These are phyloP conservation scores for Penstemon davidsonii DNA, from an alignment of 257 asterid genomes.

Conservation along the genomic window DNA sequence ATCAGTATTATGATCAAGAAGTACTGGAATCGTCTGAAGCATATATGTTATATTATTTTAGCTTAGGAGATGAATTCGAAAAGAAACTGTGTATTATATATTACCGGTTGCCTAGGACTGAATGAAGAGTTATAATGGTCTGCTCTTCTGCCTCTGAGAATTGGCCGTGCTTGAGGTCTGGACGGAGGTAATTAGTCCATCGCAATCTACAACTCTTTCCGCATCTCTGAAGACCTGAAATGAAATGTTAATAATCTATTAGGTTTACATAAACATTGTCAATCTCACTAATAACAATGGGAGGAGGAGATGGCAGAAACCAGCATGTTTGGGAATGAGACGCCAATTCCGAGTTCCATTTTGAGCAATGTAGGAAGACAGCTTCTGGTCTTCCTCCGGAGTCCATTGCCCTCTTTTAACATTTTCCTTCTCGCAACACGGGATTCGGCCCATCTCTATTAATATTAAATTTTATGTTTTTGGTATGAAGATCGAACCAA, in stretches of 20 bases:
- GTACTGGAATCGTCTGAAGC: neutral
- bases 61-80: neutral
- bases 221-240: conserved; percentile 79
- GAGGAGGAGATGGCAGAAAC: conserved; percentile 26
- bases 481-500: neutral
- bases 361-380: conserved; percentile 90
- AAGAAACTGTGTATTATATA: neutral
- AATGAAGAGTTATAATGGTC: conserved; percentile 83
- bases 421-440: conserved; percentile 91
- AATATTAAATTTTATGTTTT: neutral
- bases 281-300: neutral
- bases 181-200: conserved; percentile 97
- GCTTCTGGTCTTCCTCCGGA: conserved; percentile 93
- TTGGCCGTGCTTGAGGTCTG: conserved; percentile 96
- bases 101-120: conserved; percentile 93
- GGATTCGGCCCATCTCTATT: conserved; percentile 68
- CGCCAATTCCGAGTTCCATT: conserved; percentile 98
- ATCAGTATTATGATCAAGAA: neutral
- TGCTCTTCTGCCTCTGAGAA: conserved; percentile 89
- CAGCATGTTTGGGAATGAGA: conserved; percentile 95
- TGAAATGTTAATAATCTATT: neutral
- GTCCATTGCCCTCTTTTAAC: conserved; percentile 98
- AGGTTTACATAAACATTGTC: neutral
- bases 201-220: conserved; percentile 93
- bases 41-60: neutral